phyloP scores from a whole-genome alignment of 169 alveolate species.

The Toxoplasma gondii region DNA sequence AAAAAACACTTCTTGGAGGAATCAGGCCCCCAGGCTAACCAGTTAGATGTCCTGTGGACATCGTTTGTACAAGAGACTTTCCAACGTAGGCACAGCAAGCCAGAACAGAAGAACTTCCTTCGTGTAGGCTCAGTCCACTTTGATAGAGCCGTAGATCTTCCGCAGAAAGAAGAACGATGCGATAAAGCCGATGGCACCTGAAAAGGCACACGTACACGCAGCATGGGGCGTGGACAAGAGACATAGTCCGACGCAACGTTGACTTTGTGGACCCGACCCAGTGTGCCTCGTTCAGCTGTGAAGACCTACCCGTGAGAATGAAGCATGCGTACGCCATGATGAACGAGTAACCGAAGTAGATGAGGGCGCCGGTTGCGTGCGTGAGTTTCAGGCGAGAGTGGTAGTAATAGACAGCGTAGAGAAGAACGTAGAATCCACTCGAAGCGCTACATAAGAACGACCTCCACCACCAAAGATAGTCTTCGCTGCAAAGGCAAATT shows the following conservation, averaged over 20 bases:
- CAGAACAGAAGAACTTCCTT: background rate
- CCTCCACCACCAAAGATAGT: constrained; percentile 89
- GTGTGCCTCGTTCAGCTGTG: background rate
- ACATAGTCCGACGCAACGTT: background rate
- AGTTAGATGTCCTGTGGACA: background rate
- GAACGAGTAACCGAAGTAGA: constrained; percentile 84
- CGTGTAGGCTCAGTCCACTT: constrained; percentile 71
- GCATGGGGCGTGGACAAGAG: background rate
- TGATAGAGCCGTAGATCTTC: constrained; percentile 80
- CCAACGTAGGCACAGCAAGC: background rate
- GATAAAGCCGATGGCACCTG: constrained; percentile 76
- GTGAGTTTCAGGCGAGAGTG: constrained; percentile 74
- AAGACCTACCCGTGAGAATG: constrained; percentile 80
- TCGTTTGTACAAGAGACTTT: background rate
- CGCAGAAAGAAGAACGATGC: constrained; percentile 81
- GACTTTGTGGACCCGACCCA: background rate
- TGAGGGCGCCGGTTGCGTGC: constrained; percentile 78
- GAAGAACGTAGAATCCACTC: constrained; percentile 80
- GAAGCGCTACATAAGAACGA: constrained; percentile 80
- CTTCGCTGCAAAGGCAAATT: constrained; percentile 70
- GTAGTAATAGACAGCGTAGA: constrained; percentile 78
- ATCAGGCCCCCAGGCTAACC: background rate
- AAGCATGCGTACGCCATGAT: constrained; percentile 78
- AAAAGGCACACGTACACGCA: background rate
- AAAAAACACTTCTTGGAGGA: background rate